A percentile compares a stretch with the other conserved stretches of the same genome.
phyloP scores from a whole-genome alignment of 2,329 filamentous ascomycete genomes.

The Aspergillus quadrilineatus region DNA sequence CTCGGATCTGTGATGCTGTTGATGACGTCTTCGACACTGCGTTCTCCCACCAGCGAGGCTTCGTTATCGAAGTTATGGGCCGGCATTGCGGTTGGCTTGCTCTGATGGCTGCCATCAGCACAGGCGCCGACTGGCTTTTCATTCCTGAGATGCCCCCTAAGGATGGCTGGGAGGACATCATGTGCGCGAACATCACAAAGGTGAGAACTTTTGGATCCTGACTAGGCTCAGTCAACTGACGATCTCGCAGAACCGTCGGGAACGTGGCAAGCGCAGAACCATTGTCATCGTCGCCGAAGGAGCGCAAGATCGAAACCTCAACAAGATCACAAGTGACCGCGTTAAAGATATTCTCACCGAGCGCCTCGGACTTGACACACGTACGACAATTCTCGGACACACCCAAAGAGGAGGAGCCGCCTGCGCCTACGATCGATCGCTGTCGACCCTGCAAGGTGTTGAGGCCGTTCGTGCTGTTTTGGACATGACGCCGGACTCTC shows the following conservation, averaged over 20 bases:
- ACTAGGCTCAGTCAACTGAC: background rate
- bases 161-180: slow-evolving; percentile 84
- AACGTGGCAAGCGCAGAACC: slow-evolving; percentile 88
- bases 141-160: slow-evolving; percentile 90
- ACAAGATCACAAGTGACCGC: slow-evolving; percentile 75
- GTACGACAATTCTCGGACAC: slow-evolving; percentile 92
- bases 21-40: slow-evolving; percentile 93
- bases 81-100: slow-evolving; percentile 97
- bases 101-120: slow-evolving; percentile 91
- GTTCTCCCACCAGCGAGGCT: slow-evolving; percentile 91
- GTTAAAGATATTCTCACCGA: slow-evolving; percentile 87
- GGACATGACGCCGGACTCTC: slow-evolving; percentile 82
- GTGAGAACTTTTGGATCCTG: slow-evolving; percentile 40
- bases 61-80: slow-evolving; percentile 98
- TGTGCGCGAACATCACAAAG: slow-evolving; percentile 74
- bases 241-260: slow-evolving; percentile 65
- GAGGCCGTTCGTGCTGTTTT: slow-evolving; percentile 91
- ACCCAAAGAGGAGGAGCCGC: slow-evolving; percentile 94
- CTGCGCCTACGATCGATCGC: slow-evolving; percentile 90
- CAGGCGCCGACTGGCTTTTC: slow-evolving; percentile 94
- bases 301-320: slow-evolving; percentile 78
- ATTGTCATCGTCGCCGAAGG: slow-evolving; percentile 98
- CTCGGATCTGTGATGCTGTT: slow-evolving; percentile 90
- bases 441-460: slow-evolving; percentile 88
- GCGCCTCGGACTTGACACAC: slow-evolving; percentile 79